Evolutionary conservation across 2,329 filamentous ascomycete species (phyloP).

Genomic region (Beauveria scarabaeidicola): DNA sequence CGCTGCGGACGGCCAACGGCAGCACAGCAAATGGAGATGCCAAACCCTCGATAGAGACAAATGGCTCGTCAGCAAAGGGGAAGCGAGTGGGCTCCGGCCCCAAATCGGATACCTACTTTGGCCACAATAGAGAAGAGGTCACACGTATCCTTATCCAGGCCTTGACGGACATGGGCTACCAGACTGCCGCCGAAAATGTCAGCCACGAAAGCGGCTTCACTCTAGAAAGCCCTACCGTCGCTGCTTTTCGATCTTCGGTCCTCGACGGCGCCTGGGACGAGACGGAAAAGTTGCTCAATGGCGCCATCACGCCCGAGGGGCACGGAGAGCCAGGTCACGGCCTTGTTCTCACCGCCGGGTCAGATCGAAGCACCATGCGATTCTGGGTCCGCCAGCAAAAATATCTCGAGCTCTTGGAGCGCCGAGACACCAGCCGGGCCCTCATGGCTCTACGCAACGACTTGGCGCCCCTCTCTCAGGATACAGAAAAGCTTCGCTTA

Average conservation of each 20-base stretch:
- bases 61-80: constrained; percentile 42
- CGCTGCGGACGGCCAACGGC: constrained; percentile 17
- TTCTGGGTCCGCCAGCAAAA: constrained; percentile 91
- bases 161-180: constrained; percentile 80
- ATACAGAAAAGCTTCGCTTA: constrained; percentile 67
- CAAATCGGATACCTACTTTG: constrained; percentile 51
- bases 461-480: constrained; percentile 75
- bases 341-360: constrained; percentile 65
- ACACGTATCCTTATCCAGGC: constrained; percentile 89
- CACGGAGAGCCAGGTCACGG: constrained; percentile 39
- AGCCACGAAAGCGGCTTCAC: constrained; percentile 78
- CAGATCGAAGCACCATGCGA: constrained; percentile 70
- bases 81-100: constrained; percentile 15
- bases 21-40: constrained; percentile 38
- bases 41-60: constrained; percentile 38
- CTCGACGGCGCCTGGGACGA: constrained; percentile 72
- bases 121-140: constrained; percentile 86
- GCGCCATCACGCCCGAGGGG: constrained; percentile 31
- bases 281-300: constrained; percentile 74
- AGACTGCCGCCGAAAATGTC: constrained; percentile 63
- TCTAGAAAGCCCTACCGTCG: constrained; percentile 76
- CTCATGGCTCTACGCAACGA: constrained; percentile 79
- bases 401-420: constrained; percentile 82
- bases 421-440: constrained; percentile 62
- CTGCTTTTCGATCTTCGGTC: constrained; percentile 76